Base-by-base conservation (phyloP, 2,329 filamentous ascomycete genomes). In the Nothopassalora personata region DNA sequence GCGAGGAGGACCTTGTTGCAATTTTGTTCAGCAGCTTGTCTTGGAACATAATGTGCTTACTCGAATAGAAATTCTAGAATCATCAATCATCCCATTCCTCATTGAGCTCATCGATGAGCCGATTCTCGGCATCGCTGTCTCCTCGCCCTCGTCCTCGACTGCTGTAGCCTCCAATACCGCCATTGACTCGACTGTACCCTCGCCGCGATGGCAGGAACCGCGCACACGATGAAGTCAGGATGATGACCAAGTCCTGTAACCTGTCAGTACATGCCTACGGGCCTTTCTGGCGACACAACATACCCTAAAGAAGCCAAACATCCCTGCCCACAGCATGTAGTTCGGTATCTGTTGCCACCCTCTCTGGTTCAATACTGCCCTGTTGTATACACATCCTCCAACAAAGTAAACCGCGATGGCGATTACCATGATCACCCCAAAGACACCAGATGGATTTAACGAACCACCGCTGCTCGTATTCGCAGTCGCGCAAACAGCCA, bases 271-370 rank as follows among this genome's bases (percentile, higher is more conserved):
- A 7, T 19, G 45, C 18, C 19, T 45, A 5, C 11, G 31, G 10
- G 7, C 33, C 1, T 15, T 23, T 4, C 19, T 15, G 27, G 57
- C 51, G 39, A 31, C 54, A 23, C 19, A 48, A 61, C 66, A 53
- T 83, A 94, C 93, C 80, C 83, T 88, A 69, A 96, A 77, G 73
- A 96, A 96, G 67, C 83, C 86, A 76, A 89, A 86, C 62, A 97
- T 89, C 56, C 91, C 88, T 31, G 90, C 86, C 94, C 94, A 99
- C 67, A 97, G 83, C 67, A 84, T 86, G 77, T 94, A 97, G 77
- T 99, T 97, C 55, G 94, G 94, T 67, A 97, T 79, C 74, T 99
- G 94, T 67, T 90, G 85, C 94, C 93, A 97, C 51, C 94, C 94
- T 62, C 94, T 83, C 68, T 96, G 91, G 73, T 99, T 90, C 76